Base-by-base conservation (phyloP, 768 basidiomycete species). In the Boletus barrowsii region DNA sequence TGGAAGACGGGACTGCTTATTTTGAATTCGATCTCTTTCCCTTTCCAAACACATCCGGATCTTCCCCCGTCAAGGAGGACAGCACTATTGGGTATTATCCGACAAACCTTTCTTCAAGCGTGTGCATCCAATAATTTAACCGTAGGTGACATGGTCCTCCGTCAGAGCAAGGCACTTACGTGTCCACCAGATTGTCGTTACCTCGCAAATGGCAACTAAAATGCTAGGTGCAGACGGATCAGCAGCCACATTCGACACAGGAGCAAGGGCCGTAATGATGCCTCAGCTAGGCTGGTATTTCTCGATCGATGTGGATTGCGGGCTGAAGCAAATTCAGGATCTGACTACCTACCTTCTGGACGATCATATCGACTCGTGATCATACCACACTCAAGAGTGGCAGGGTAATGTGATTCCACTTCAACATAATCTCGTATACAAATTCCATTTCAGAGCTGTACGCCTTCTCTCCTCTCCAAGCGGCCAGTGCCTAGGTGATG, bases 141-240 rank as follows among this genome's bases (percentile, higher is more conserved):
- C 20, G 86, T 86, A 61, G 52, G 70, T 55, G 41, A 47, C 42
- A 35, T 49, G 9, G 33, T 51, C 49, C 14, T 17, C 30, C 43
- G 24, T 52, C 49, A 32, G 42, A 36, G 43, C 17, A 50, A 44
- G 42, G 29, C 35, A 32, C 50, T 56, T 59, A 43, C 50, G 58
- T 49, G 29, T 32, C 26, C 32, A 44, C 50, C 48, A 83, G 81
- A 70, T 81, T 43, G 75, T 88, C 43, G 73, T 79, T 33, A 88
- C 86, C 3, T 83, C 83, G 22, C 87, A 90, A 64, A 73, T 90
- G 58, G 77, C 84, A 14, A 89, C 84, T 0, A 90, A 85, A 63
- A 71, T 88, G 59, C 67, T 88, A 33, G 79, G 81, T 54, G 71
- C 77, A 2, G 84, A 89, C 59, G 88, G 88, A 48, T 74, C 81